Percentiles rank a stretch among this genome's conserved stretches.
Conservation (phyloP, 2,329 filamentous ascomycete species). For the Trichoderma sp. region DNA sequence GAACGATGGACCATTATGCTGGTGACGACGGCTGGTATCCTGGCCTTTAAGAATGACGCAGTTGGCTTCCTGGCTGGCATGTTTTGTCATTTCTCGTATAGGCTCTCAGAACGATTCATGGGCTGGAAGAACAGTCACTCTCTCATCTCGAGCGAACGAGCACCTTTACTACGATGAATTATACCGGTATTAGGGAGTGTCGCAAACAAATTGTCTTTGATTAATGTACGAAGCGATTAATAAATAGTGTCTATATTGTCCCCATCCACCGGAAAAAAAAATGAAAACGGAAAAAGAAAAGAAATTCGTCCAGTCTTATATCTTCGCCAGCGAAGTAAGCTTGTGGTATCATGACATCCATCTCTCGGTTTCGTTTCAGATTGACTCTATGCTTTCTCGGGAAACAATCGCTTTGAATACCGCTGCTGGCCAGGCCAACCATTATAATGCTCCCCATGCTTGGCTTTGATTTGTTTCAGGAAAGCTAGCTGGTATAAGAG, state of each 20-base stretch:
- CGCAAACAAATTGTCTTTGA: neutral
- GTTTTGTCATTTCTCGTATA: slow-evolving; percentile 74
- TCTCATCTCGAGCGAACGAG: slow-evolving; percentile 36
- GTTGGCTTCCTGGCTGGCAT: slow-evolving; percentile 84
- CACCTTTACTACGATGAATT: slow-evolving; percentile 38
- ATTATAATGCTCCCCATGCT: slow-evolving; percentile 36
- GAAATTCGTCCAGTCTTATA: neutral
- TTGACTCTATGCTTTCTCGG: neutral
- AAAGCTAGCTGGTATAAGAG: slow-evolving; percentile 40
- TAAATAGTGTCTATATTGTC: slow-evolving; percentile 17
- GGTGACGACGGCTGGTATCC: slow-evolving; percentile 77
- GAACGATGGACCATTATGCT: slow-evolving; percentile 90
- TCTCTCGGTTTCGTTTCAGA: neutral
- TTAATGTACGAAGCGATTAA: neutral
- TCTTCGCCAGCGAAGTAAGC: slow-evolving; percentile 12
- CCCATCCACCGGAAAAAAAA: neutral
- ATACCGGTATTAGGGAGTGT: neutral
- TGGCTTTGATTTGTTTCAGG: slow-evolving; percentile 39
- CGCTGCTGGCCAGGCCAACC: slow-evolving; percentile 28
- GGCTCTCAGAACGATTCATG: slow-evolving; percentile 49
- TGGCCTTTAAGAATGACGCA: slow-evolving; percentile 89
- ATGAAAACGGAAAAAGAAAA: neutral
- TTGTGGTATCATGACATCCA: neutral
- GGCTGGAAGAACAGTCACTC: slow-evolving; percentile 41
- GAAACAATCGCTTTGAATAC: slow-evolving; percentile 21